phyloP scores from a whole-genome alignment of 2,329 filamentous ascomycete genomes.

The Neopestalotiopsis clavispora region DNA sequence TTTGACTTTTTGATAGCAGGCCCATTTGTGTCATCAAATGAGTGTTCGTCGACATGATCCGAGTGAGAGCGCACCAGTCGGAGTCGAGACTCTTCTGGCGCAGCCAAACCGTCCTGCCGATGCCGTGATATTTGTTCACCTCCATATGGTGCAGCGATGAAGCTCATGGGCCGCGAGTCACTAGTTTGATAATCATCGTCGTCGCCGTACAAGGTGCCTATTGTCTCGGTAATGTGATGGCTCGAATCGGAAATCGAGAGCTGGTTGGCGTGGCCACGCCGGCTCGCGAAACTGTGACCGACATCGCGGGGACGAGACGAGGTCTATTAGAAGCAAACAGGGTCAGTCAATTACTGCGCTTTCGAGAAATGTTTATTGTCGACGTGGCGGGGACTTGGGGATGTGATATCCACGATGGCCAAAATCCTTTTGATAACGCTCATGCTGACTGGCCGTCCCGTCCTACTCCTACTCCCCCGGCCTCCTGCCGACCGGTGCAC shows the following conservation, averaged over 20 bases:
- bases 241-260: constrained; percentile 82
- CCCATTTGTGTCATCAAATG: constrained; percentile 26
- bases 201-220: constrained; percentile 88
- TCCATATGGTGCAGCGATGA: constrained; percentile 64
- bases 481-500: not conserved
- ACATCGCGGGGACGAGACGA: constrained; percentile 63
- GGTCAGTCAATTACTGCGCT: constrained; percentile 1
- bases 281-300: constrained; percentile 61
- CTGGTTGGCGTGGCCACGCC: constrained; percentile 62
- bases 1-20: constrained; percentile 48
- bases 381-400: not conserved
- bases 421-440: not conserved
- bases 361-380: not conserved
- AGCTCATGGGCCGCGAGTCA: constrained; percentile 72
- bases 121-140: constrained; percentile 54
- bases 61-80: constrained; percentile 51
- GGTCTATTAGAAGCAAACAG: constrained; percentile 46
- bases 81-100: constrained; percentile 45
- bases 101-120: constrained; percentile 32
- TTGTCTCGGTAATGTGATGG: constrained; percentile 94
- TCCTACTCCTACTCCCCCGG: not conserved
- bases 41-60: constrained; percentile 42
- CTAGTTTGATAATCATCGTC: constrained; percentile 61
- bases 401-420: not conserved
- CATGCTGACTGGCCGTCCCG: not conserved